phyloP scores from a whole-genome alignment of 176 grass and related monocot species.

The Avena sativa region DNA sequence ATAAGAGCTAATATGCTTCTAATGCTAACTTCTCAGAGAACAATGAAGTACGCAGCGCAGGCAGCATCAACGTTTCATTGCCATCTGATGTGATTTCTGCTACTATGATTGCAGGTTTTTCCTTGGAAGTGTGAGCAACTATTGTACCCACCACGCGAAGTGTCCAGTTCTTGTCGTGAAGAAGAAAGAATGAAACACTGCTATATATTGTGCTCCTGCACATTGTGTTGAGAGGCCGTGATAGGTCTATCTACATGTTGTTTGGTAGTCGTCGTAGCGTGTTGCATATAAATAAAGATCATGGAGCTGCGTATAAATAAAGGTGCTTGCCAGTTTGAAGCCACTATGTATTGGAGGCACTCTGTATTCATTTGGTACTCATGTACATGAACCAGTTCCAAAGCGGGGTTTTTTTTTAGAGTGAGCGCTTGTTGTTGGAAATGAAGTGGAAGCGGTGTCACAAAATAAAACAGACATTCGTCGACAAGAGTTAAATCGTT shows the following conservation, averaged over 20 bases:
- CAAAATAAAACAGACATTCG: too few relatives aligned
- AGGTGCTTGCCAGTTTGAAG: neutral
- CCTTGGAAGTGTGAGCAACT: constrained; percentile 26
- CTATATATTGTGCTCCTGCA: neutral
- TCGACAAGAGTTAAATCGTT: too few relatives aligned
- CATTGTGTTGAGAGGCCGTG: neutral
- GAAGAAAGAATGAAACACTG: neutral
- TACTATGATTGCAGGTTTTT: neutral
- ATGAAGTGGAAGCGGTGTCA: too few relatives aligned
- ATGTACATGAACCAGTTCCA: neutral
- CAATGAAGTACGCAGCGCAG: neutral
- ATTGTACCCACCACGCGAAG: constrained; percentile 1
- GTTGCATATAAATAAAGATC: constrained; percentile 16
- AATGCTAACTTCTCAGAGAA: neutral
- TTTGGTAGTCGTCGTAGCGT: neutral
- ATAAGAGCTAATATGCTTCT: neutral
- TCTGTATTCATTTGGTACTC: neutral
- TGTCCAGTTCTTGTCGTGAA: constrained; percentile 20
- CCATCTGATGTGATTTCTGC: neutral
- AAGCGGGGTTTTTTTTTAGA: neutral
- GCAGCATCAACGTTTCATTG: neutral
- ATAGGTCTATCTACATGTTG: neutral
- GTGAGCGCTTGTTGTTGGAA: neutral
- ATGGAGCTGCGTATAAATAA: neutral
- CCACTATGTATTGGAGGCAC: neutral